Base-by-base conservation (phyloP, 768 basidiomycete species). In the Agaricus blazei region DNA sequence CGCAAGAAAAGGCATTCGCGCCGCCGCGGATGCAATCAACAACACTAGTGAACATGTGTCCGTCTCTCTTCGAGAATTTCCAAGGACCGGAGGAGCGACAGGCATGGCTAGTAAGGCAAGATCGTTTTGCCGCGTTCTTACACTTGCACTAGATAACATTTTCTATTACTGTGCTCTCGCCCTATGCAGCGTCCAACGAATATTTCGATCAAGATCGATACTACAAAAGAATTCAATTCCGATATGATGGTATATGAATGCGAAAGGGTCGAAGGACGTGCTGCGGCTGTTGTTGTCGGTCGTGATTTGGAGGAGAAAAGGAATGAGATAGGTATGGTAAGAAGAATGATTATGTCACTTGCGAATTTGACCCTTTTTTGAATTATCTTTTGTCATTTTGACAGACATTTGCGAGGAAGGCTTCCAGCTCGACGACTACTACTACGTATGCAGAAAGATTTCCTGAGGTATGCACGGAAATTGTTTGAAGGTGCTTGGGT, bases 161-260 rank as follows among this genome's bases (percentile, higher is more conserved):
- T n/a, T 47, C n/a, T 47, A 1, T 19, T 19, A 19, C 19, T 19
- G 19, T 23, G 9, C 11, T 29, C 47, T 27, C 38, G 26, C 23
- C 19, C 7, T 38, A 8, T 49, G 48, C 60, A 76, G 72, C 74
- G 71, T 31, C 71, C 74, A 0, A 67, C 70, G 3, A 78, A 79
- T 56, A 78, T 80, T 42, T 76, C 78, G 2, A 80, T 81, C 70
- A 80, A 79, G 59, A 79, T 81, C 48, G 75, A 80, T 57, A 81
- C 80, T 3, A 80, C 76, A 4, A 75, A 78, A 57, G 76, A 81
- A 61, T 76, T 75, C 57, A 70, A 66, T 23, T 71, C 69, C 3
- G 79, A 80, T 61, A 66, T 67, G 7, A 71, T 34, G 5, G 34
- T 74, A 27, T 65, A 68, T 9, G 72, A 68, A 3, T 60, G 63